Percentiles rank a stretch among this genome's conserved stretches.
Evolutionary conservation across 225 moss, liverwort and hornwort genomes (phyloP).

Genomic region (Marchantia polymorpha): DNA sequence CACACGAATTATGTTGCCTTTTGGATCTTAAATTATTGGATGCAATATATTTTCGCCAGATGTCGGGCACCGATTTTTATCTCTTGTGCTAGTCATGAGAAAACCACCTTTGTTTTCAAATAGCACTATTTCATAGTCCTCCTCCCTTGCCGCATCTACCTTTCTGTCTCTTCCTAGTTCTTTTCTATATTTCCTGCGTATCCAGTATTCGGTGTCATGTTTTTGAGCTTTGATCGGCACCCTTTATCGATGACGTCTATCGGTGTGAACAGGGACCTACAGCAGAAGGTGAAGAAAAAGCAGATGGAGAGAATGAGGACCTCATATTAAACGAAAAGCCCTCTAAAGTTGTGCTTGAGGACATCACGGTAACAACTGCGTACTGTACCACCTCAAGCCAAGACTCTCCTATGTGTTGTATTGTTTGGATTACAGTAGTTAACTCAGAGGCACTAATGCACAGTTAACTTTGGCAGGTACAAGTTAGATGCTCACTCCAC

Average conservation of each 20-base stretch:
- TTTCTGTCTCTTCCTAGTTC: neutral
- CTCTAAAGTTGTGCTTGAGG: constrained; percentile 85
- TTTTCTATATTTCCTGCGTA: neutral
- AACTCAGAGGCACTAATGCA: neutral
- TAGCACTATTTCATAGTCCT: no score
- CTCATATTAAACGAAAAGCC: constrained; percentile 71
- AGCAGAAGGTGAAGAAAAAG: constrained; percentile 65
- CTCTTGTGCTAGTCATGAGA: no score
- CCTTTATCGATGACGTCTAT: neutral
- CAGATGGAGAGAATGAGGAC: constrained; percentile 74
- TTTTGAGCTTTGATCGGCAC: neutral
- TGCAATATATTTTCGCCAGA: no score
- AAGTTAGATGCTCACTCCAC: constrained; percentile 81
- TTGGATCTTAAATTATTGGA: neutral
- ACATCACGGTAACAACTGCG: constrained; percentile 51
- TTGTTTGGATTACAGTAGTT: neutral
- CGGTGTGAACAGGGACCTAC: constrained; percentile 46
- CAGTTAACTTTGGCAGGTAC: constrained; percentile 48
- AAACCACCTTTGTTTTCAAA: no score
- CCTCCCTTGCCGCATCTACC: neutral
- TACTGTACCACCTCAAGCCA: neutral
- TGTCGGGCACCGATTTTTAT: no score
- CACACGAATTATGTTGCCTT: neutral
- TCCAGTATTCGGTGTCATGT: neutral
- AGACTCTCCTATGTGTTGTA: neutral